Percentiles rank a stretch among this genome's conserved stretches.
phyloP scores from a whole-genome alignment of 192 early-diverging fungal species.

The Umbelopsis sp. region DNA sequence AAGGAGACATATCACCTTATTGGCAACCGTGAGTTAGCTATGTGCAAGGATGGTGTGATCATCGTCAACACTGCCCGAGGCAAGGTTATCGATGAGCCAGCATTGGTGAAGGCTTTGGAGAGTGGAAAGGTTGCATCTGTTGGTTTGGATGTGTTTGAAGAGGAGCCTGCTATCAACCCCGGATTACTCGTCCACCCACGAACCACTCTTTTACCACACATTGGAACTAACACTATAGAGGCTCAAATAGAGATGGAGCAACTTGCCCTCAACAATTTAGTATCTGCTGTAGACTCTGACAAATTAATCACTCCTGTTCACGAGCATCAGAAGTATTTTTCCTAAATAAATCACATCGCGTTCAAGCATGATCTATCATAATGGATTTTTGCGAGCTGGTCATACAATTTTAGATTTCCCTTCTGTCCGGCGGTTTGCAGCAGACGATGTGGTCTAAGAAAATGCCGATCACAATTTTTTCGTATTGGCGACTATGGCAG shows the following conservation, averaged over 20 bases:
- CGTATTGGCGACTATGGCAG: not conserved
- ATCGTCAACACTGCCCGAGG: conserved; percentile 58
- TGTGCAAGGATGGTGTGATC: conserved; percentile 56
- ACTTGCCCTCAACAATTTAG: conserved; percentile 46
- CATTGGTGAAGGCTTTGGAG: conserved; percentile 51
- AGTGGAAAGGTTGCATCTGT: conserved; percentile 48
- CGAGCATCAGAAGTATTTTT: conserved; percentile 29
- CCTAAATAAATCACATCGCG: not conserved
- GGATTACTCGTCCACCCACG: conserved; percentile 45
- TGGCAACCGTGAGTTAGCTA: conserved; percentile 45
- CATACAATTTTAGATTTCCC: too few species aligned
- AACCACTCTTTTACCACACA: conserved; percentile 51
- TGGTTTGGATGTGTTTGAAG: conserved; percentile 38
- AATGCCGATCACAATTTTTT: not conserved
- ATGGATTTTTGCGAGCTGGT: too few species aligned
- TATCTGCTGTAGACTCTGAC: conserved; percentile 30
- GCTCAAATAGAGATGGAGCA: conserved; percentile 49
- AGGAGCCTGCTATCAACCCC: conserved; percentile 49
- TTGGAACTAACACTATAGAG: conserved; percentile 51
- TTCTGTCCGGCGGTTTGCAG: too few species aligned
- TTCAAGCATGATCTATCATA: not conserved
- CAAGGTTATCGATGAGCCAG: conserved; percentile 50
- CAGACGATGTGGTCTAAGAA: too few species aligned
- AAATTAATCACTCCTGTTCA: conserved; percentile 43
- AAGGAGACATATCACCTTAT: conserved; percentile 45